Evolutionary conservation across 305 asterid species (phyloP), one percentile per base, ranked within the genome.

Genomic region (Rubia tinctorum): DNA sequence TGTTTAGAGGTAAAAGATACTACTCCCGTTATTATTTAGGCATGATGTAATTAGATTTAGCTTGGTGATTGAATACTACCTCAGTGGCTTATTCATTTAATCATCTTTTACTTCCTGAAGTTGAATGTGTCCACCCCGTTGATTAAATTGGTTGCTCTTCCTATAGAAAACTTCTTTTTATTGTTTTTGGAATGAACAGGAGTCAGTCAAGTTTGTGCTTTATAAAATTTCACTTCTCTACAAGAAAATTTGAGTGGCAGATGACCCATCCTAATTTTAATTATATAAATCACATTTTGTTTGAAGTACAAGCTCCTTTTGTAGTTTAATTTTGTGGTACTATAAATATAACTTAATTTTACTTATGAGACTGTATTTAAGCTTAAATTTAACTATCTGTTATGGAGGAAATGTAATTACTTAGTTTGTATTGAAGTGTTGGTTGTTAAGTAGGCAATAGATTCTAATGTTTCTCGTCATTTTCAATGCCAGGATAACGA

Each of bases 1-100:
- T 95, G 99, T 83, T 84, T 93, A 79, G 99, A 95, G 99, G 99
- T 95, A 44, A 58, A 25, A 42, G 30, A 60, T 51, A 8, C 4
- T 39, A 5, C 12, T 45, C 12, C 13, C 6, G n/a, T 5, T 49
- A n/a, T 6, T 30, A 13, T 73, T 17, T 12, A 45, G n/a, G 14
- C 51, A 44, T 58, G 39, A 22, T 56, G 8, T 66, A 9, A 53
- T 4, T 40, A 13, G 22, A 30, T n/a, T 25, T 10, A 45, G 53
- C 68, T n/a, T 0, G 20, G 0, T 56, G 22, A 37, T 67, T 34
- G 67, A 56, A 58, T 58, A 2, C n/a, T 68, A 42, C 67, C 37
- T 18, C 37, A 1, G 14, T 7, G 13, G 7, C 22, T 62, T 25
- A 42, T 59, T 37, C 23, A 51, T 62, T 30, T 63, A 7, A 62